Conservation (phyloP, 2,329 filamentous ascomycete genomes). For the Chaetomium sp. region DNA sequence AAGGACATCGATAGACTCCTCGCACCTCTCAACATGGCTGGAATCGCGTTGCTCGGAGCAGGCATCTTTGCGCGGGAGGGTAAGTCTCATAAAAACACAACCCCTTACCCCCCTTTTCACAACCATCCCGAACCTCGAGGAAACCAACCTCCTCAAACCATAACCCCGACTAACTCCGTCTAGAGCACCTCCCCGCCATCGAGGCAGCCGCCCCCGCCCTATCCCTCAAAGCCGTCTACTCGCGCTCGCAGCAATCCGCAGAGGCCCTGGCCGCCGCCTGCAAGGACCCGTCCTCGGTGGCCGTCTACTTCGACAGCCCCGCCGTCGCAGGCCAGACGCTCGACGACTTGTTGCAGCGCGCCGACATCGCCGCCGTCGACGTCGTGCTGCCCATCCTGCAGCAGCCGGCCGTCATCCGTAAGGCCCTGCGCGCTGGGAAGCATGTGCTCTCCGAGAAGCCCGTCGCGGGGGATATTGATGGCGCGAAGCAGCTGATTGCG, state of each 20-base stretch:
- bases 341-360: conserved; percentile 54
- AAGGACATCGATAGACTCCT: background rate
- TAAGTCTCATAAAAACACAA: conserved; percentile 22
- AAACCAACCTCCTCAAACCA: background rate
- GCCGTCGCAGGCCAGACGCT: conserved; percentile 47
- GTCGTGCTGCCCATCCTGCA: conserved; percentile 64
- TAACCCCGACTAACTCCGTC: conserved; percentile 4
- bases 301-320: conserved; percentile 61
- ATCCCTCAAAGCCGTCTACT: conserved; percentile 66
- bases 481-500: conserved; percentile 34
- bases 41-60: conserved; percentile 41
- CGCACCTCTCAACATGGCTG: conserved; percentile 32
- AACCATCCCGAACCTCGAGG: background rate
- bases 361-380: conserved; percentile 58
- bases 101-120: background rate
- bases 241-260: conserved; percentile 62
- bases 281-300: conserved; percentile 36
- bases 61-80: conserved; percentile 41
- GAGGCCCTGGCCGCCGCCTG: conserved; percentile 43
- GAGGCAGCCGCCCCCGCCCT: conserved; percentile 52
- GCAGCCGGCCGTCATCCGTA: conserved; percentile 61
- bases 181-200: conserved; percentile 57
- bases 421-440: conserved; percentile 65
- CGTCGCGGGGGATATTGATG: conserved; percentile 56
- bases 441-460: conserved; percentile 73